Conservation (phyloP, 495 filamentous ascomycete species). For the Astrocystis sublimbata region DNA sequence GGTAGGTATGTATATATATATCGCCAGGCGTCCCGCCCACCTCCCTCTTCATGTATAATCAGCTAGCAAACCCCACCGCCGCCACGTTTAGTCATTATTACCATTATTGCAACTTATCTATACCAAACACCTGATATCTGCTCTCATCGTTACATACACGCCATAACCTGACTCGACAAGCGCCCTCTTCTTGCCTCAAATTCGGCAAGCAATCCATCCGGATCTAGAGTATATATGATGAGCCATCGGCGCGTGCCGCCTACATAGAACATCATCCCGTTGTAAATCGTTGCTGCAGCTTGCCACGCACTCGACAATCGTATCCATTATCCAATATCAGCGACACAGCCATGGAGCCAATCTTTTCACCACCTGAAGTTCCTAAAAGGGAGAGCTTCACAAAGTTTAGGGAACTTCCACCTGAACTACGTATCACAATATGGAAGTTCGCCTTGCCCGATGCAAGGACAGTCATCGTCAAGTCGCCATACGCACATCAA, state of each 20-base stretch:
- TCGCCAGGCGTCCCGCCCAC: not conserved
- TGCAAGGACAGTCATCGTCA: conserved; percentile 27
- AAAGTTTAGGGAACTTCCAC: conserved; percentile 43
- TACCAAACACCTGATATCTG: no score
- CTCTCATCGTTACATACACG: conserved; percentile 6
- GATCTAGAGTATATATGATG: conserved; percentile 22
- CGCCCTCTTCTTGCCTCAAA: conserved; percentile 14
- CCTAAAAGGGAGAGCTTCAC: conserved; percentile 32
- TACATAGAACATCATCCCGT: not conserved
- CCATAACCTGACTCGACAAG: not conserved
- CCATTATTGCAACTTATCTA: conserved; percentile 10
- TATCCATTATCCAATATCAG: conserved; percentile 23
- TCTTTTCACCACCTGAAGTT: conserved; percentile 15
- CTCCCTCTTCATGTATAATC: not conserved
- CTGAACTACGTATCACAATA: conserved; percentile 50
- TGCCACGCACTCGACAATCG: conserved; percentile 23
- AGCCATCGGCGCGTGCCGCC: conserved; percentile 12
- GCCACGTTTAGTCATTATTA: conserved; percentile 12
- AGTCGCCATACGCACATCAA: conserved; percentile 25
- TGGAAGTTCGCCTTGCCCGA: conserved; percentile 38
- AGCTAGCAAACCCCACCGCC: not conserved
- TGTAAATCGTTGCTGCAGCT: conserved; percentile 22
- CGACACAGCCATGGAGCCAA: conserved; percentile 26
- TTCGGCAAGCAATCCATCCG: conserved; percentile 18
- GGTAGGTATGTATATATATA: no score